Evolutionary conservation across 768 basidiomycete species (phyloP), one percentile per base, ranked within the genome.

Genomic region (Pleurotus platypus): DNA sequence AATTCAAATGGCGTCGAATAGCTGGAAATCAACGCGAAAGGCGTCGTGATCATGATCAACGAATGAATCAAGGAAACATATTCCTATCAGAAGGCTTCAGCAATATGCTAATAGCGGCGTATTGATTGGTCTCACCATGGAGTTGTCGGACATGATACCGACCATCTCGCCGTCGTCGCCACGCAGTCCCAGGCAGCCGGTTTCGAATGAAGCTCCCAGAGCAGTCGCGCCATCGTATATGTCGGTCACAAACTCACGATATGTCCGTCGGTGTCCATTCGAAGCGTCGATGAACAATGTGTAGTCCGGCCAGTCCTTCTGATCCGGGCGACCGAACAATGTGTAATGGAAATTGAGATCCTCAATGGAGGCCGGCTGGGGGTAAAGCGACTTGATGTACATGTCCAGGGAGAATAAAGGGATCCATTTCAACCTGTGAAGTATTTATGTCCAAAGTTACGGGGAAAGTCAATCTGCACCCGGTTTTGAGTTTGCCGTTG

Each of bases 91-190:
- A 30, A 13, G 9, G 7, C 56, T 47, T 9, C 18, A 30, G 6
- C 56, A 22, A 37, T n/a, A 13, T 30, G 35, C 24, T 30, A 42
- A 20, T 26, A 38, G 15, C 39, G 51, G 6, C 2, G 27, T 46
- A 13, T 5, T 11, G 5, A 38, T 16, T 46, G 30, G 7, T 67
- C 82, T 60, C 69, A 89, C 90, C 66, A 84, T 64, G 37, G 80
- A 85, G 64, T 91, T 92, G 46, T 85, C 78, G 67, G 81, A 82
- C 64, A 90, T 78, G 13, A 92, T 80, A 4, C 87, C 90, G 16
- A 90, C 75, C 20, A 89, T 80, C 53, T 87, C 85, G 0, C 74
- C 75, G 18, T 78, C 72, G 42, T 72, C 72, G 0, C 68, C 66
- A 4, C 68, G 63, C 9, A 91, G 64, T 0, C 79, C 86, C 1